phyloP scores from a whole-genome alignment of 345 rosid species.

The Conringia planisiliqua region DNA sequence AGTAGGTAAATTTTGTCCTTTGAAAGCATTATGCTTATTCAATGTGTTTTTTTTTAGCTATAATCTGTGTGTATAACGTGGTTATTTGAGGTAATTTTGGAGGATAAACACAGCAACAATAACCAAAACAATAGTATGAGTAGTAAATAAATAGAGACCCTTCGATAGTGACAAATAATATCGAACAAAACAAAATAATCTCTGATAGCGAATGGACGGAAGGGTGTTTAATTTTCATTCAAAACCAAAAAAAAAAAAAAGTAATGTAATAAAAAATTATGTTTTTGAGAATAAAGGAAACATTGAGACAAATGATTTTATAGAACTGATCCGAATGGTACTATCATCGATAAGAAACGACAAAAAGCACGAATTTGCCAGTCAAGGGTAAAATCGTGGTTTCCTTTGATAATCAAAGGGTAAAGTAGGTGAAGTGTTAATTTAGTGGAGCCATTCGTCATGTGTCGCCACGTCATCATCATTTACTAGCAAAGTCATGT shows the following conservation, averaged over 20 bases:
- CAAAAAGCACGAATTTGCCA: constrained; percentile 9
- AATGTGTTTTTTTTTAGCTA: not conserved
- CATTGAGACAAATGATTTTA: constrained; percentile 17
- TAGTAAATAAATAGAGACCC: constrained; percentile 17
- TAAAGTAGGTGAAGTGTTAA: constrained; percentile 16
- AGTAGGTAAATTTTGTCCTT: too few relatives aligned
- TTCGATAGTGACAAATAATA: constrained; percentile 26
- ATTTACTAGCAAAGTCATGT: constrained; percentile 2
- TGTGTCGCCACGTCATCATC: constrained; percentile 19
- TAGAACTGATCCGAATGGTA: constrained; percentile 21
- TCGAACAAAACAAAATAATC: constrained; percentile 26
- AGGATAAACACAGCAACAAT: not conserved
- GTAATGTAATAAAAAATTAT: not conserved
- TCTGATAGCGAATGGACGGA: constrained; percentile 30
- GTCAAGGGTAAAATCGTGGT: constrained; percentile 1
- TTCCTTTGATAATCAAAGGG: not conserved
- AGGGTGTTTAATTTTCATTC: constrained; percentile 1
- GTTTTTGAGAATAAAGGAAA: constrained; percentile 22
- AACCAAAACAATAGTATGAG: not conserved
- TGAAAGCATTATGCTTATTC: too few relatives aligned
- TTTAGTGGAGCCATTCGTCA: constrained; percentile 20
- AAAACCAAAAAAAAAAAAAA: not conserved
- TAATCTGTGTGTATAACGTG: not conserved
- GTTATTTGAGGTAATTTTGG: not conserved
- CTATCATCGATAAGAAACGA: constrained; percentile 16